Evolutionary conservation across 2,329 filamentous ascomycete genomes (phyloP), one percentile per base, ranked within the genome.

Genomic region (Daldinia eschscholtzii): DNA sequence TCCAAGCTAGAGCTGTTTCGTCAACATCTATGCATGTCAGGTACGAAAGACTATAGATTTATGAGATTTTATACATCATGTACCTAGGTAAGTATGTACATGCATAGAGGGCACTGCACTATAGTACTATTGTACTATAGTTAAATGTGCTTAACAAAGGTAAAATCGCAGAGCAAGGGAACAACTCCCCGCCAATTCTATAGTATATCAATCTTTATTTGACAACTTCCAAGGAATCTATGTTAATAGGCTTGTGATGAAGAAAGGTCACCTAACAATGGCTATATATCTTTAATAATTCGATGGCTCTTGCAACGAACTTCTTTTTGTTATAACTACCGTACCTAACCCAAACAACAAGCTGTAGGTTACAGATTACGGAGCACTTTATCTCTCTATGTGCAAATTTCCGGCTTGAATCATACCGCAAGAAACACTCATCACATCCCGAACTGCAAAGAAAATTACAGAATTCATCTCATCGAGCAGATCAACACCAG

Each of bases 1-100:
- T 56, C 57, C 7, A 58, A 30, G 48, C 64, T 64, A 65, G 56
- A 70, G 41, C 64, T 44, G 64, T 67, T 67, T 62, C 61, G 64
- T 62, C 57, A 53, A 46, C 60, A 60, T 68, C 10, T 15, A 55
- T 55, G 52, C 33, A 37, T 23, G 65, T 67, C 64, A 70, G 68
- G 68, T 70, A 70, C 68, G 56, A 64, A 48, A 67, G 57, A 42
- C 48, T 48, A 7, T 53, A 61, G 56, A 60, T 46, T 57, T 56
- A 6, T 50, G 13, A 57, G 5, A 37, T 18, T 57, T 28, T 26
- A 44, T 28, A 48, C 26, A 50, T 12, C 7, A 12, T 12, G 35
- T 37, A 37, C 12, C 20, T 23, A 13, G 18, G 10, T 53, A 53
- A 48, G 23, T 57, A 44, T 7, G 35, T 50, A 55, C 18, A 18